Evolutionary conservation across 2,329 filamentous ascomycete species (phyloP).

Genomic region (Colletotrichum sp.): DNA sequence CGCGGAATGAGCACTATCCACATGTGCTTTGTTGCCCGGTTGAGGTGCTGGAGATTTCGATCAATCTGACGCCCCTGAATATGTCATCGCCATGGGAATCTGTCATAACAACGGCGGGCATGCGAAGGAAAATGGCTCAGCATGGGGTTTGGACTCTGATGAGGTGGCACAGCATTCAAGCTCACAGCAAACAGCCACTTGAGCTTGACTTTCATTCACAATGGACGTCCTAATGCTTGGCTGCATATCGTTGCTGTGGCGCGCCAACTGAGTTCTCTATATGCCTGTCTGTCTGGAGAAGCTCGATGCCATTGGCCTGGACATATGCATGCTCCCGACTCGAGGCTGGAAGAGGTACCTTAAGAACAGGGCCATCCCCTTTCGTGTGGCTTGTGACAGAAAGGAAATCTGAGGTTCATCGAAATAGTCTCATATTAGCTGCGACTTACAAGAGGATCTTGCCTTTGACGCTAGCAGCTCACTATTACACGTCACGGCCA

Average conservation of each 20-base stretch:
- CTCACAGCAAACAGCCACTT: not conserved
- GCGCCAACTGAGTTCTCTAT: not conserved
- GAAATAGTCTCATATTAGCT: not conserved
- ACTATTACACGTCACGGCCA: not conserved
- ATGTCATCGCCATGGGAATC: constrained; percentile 3
- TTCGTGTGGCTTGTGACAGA: not conserved
- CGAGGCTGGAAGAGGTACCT: not conserved
- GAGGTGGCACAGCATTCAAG: not conserved
- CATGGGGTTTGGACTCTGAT: not conserved
- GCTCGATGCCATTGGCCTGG: not conserved
- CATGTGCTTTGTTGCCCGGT: constrained; percentile 6
- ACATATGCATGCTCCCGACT: not conserved
- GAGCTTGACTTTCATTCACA: not conserved
- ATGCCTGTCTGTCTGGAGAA: not conserved
- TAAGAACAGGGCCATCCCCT: constrained; percentile 3
- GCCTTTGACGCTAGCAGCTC: not conserved
- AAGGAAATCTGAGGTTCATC: not conserved
- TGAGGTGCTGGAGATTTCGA: constrained; percentile 11
- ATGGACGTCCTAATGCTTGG: not conserved
- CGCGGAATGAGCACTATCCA: constrained; percentile 15
- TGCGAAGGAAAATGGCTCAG: not conserved
- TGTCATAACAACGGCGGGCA: not conserved
- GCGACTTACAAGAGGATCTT: not conserved
- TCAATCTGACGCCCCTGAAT: constrained; percentile 4
- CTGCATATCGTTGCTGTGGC: constrained; percentile 3